phyloP scores from a whole-genome alignment of 768 basidiomycete genomes.

The Pholiota conissans region DNA sequence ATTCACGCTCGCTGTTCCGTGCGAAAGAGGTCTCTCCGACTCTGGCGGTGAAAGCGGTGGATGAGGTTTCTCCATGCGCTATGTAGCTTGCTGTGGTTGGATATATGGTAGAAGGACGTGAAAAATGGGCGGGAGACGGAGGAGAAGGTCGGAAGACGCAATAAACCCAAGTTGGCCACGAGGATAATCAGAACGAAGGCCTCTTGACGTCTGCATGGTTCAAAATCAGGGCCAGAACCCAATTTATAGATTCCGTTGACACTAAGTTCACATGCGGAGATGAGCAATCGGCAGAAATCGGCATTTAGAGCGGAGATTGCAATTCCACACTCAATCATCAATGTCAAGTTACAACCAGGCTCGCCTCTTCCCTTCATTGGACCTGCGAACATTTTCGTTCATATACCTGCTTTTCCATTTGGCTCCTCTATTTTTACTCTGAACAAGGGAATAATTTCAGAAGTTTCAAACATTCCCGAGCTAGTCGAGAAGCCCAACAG shows the following conservation, averaged over 20 bases:
- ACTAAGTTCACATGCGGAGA: not conserved
- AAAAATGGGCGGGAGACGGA: not conserved
- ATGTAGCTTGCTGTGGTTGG: not conserved
- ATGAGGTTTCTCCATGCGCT: not conserved
- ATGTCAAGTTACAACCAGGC: not conserved
- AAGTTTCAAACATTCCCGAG: too few species aligned
- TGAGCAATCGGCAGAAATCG: not conserved
- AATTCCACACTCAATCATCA: not conserved
- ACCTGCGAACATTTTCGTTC: too few species aligned
- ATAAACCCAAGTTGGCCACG: not conserved
- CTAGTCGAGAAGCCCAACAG: too few species aligned
- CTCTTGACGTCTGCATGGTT: slow-evolving; percentile 8
- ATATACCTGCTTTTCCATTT: not conserved
- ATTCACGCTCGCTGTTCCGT: not conserved
- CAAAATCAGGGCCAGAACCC: slow-evolving; percentile 5
- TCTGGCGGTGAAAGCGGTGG: not conserved
- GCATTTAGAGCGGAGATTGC: not conserved
- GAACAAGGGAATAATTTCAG: too few species aligned
- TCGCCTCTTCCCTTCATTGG: too few species aligned
- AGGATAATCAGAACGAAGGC: slow-evolving; percentile 4
- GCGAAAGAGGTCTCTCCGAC: not conserved
- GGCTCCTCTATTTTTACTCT: too few species aligned
- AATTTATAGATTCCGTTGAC: not conserved
- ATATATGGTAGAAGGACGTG: not conserved
- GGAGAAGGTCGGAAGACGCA: not conserved